Evolutionary conservation across 2,329 filamentous ascomycete species (phyloP).

Genomic region (Stachybotrys echinatus): DNA sequence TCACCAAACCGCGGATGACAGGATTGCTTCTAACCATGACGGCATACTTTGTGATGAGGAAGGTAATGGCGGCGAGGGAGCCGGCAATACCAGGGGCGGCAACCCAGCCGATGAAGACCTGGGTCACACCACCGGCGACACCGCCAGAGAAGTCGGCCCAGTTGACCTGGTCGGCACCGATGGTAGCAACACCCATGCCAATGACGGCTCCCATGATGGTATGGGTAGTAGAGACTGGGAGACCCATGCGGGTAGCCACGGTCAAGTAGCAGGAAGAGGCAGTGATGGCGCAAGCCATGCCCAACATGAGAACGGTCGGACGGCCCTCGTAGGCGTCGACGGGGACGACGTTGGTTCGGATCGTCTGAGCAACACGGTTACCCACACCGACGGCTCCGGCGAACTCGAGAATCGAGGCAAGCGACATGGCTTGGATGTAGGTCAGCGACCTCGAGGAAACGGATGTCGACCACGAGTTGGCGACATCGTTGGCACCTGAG

Average conservation of each 20-base stretch:
- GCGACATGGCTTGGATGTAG: slow-evolving; percentile 54
- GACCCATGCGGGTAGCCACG: slow-evolving; percentile 45
- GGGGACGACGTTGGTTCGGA: slow-evolving; percentile 54
- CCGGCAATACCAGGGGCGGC: slow-evolving; percentile 54
- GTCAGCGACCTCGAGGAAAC: slow-evolving; percentile 64
- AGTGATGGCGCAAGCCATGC: slow-evolving; percentile 50
- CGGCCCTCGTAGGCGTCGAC: slow-evolving; percentile 38
- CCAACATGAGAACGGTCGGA: slow-evolving; percentile 51
- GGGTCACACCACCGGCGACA: slow-evolving; percentile 34
- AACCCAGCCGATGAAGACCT: slow-evolving; percentile 57
- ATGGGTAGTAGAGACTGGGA: slow-evolving; percentile 58
- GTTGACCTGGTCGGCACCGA: slow-evolving; percentile 45
- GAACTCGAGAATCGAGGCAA: slow-evolving; percentile 57
- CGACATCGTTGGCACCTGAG: slow-evolving; percentile 57
- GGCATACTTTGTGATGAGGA: slow-evolving; percentile 50
- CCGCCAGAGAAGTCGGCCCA: slow-evolving; percentile 32
- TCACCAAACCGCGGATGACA: slow-evolving; percentile 44
- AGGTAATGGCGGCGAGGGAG: slow-evolving; percentile 47
- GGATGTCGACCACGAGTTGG: slow-evolving; percentile 69
- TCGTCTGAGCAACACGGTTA: slow-evolving; percentile 55
- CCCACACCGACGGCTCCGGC: slow-evolving; percentile 56
- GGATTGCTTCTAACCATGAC: slow-evolving; percentile 50
- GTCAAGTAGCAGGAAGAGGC: slow-evolving; percentile 53
- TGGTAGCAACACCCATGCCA: slow-evolving; percentile 52
- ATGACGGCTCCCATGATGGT: slow-evolving; percentile 55